A percentile compares a stretch with the other conserved stretches of the same genome.
Conservation (phyloP, 2,329 filamentous ascomycete species). For the Aschersonia sp. region DNA sequence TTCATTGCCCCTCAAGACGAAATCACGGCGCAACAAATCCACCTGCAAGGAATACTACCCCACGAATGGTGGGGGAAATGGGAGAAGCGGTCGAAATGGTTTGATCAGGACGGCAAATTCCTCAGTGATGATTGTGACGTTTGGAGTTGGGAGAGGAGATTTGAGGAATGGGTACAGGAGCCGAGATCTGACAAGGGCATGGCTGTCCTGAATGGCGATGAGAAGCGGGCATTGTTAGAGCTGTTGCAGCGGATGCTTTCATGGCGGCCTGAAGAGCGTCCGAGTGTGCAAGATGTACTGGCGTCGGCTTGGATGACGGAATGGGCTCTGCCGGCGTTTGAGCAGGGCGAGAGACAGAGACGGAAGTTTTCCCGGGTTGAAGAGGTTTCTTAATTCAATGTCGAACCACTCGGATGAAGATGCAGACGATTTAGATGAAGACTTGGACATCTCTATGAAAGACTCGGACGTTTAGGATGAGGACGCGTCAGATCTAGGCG, state of each 20-base stretch:
- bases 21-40: slow-evolving; percentile 1
- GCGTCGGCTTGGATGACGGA: slow-evolving; percentile 5
- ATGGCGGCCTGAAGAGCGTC: slow-evolving; percentile 7
- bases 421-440: no score
- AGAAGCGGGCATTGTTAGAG: slow-evolving; percentile 5
- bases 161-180: slow-evolving; percentile 8
- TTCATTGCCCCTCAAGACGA: slow-evolving; percentile 1
- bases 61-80: slow-evolving; percentile 10
- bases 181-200: slow-evolving; percentile 4
- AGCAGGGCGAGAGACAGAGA: not conserved
- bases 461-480: no score
- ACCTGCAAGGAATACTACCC: slow-evolving; percentile 5
- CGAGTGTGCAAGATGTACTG: slow-evolving; percentile 4
- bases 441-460: no score
- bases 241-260: slow-evolving; percentile 6
- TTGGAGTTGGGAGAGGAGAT: slow-evolving; percentile 7
- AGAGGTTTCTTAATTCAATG: no score
- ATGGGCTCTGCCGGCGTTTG: slow-evolving; percentile 8
- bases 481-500: no score
- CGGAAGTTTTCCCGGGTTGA: no score
- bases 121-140: slow-evolving; percentile 5
- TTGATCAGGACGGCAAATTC: slow-evolving; percentile 6
- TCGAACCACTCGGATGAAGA: no score
- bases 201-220: slow-evolving; percentile 4
- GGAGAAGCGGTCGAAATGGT: slow-evolving; percentile 8